Percentiles rank a stretch among this genome's conserved stretches.
phyloP scores from a whole-genome alignment of 768 basidiomycete species.

The Pilatotrama ljubarskyi region DNA sequence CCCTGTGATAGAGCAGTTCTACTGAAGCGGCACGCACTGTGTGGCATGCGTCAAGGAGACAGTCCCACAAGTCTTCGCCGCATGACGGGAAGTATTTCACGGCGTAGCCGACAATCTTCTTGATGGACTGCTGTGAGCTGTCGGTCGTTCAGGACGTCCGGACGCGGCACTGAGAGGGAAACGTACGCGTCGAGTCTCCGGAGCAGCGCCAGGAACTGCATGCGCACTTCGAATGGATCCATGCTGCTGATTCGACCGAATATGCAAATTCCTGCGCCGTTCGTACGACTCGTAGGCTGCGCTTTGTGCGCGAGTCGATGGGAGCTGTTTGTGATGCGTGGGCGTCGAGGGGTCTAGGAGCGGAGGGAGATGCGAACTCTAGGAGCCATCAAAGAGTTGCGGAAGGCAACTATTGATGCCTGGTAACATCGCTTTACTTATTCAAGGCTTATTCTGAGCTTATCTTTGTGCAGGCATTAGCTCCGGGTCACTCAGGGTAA shows the following conservation, averaged over 20 bases:
- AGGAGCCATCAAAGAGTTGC: no score
- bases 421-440: no score
- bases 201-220: conserved; percentile 68
- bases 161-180: not conserved
- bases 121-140: conserved; percentile 85
- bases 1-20: not conserved
- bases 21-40: conserved; percentile 52
- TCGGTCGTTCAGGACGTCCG: conserved; percentile 27
- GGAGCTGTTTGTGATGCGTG: no score
- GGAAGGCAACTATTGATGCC: no score
- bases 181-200: conserved; percentile 67
- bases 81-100: conserved; percentile 82
- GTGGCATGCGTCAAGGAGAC: conserved; percentile 85
- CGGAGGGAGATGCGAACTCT: not conserved
- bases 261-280: no score
- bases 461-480: no score
- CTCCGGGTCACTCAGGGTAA: no score
- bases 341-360: not conserved
- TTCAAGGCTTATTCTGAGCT: no score
- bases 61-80: conserved; percentile 94
- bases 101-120: conserved; percentile 83
- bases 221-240: conserved; percentile 73
- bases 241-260: conserved; percentile 30
- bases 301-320: no score
- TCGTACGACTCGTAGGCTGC: no score